A percentile compares a stretch with the other conserved stretches of the same genome.
These are phyloP conservation scores for Aspergillus fructus DNA, from an alignment of 2,329 filamentous ascomycete genomes.

Conservation along the genomic window DNA sequence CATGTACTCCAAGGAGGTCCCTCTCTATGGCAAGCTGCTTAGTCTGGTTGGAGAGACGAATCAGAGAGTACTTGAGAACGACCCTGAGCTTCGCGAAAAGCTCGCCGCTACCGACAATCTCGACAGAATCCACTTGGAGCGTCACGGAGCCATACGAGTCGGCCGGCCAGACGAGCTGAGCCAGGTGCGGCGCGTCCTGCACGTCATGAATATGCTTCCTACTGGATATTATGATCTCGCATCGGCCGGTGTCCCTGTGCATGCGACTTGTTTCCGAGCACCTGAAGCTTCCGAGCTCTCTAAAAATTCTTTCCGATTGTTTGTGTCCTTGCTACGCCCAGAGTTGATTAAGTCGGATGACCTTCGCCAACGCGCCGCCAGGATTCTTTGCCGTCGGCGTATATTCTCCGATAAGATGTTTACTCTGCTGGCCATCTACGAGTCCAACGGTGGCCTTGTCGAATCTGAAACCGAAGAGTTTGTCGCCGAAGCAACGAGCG, in stretches of 20 bases:
- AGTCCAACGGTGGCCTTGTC: no score
- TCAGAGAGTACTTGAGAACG: slow-evolving; percentile 18
- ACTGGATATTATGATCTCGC: slow-evolving; percentile 56
- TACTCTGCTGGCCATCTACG: slow-evolving; percentile 26
- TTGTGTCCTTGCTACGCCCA: slow-evolving; percentile 43
- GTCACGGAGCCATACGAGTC: slow-evolving; percentile 52
- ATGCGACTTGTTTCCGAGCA: slow-evolving; percentile 54
- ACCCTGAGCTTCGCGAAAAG: slow-evolving; percentile 1
- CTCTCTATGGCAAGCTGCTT: slow-evolving; percentile 33
- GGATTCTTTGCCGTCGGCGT: neutral
- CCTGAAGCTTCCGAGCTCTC: slow-evolving; percentile 32
- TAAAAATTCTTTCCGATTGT: slow-evolving; percentile 48
- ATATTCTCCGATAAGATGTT: slow-evolving; percentile 32
- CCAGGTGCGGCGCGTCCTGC: slow-evolving; percentile 47
- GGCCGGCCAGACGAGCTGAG: slow-evolving; percentile 47
- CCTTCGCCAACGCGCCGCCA: neutral
- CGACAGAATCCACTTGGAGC: slow-evolving; percentile 26
- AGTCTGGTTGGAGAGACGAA: slow-evolving; percentile 32
- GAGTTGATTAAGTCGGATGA: slow-evolving; percentile 29
- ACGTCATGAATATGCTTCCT: slow-evolving; percentile 48
- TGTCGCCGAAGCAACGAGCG: slow-evolving; percentile 45
- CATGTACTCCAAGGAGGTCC: slow-evolving; percentile 37
- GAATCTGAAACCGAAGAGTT: slow-evolving; percentile 33
- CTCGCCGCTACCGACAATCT: neutral
- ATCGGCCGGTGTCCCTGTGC: slow-evolving; percentile 49